Evolutionary conservation across 345 rosid genomes (phyloP), one percentile per base, ranked within the genome.

Genomic region (Hibiscus trionum): DNA sequence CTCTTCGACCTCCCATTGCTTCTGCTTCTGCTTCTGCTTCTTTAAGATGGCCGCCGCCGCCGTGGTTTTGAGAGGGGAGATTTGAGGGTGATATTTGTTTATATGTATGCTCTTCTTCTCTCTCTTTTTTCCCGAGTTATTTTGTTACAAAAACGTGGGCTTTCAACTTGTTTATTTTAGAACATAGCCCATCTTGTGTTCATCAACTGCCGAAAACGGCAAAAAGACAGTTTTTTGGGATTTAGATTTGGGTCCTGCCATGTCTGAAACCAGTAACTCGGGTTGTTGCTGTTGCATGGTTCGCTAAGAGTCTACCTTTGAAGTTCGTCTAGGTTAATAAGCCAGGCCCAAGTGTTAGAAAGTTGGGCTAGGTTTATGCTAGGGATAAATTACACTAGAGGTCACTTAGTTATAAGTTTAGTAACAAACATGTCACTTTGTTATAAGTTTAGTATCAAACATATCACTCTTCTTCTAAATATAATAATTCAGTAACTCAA

Each of bases 1-100:
- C 80, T 78, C 83, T 75, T 65, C 86, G 81, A 76, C 90, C 78
- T 58, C 97, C 84, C 83, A 88, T 84, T 15, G 14, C 39, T 52
- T 49, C 12, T 49, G 17, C 68, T 61, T 19, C 61, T 33, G 14
- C 17, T 7, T 7, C 42, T 15, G 1, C 65, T 64, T 46, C 27
- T 11, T 47, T 47, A 9, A 7, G 63, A 57, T 53, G 57, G 64
- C 14, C 21, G 42, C 62, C 64, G 71, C 63, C 63, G 71, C 63
- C 10, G 71, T 53, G 76, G 64, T 65, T 52, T 64, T 5, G 37
- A n/a, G 53, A 63, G 70, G 39, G 52, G 31, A 59, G 65, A 59
- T 2, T 26, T 7, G 66, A 27, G 44, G 16, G 56, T 46, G 24
- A 12, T 19, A 10, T 1, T 44, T 56, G 33, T 26, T 60, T 57